Evolutionary conservation across 257 asterid species (phyloP), one percentile per base, ranked within the genome.

Genomic region (Solanum sejunctum): DNA sequence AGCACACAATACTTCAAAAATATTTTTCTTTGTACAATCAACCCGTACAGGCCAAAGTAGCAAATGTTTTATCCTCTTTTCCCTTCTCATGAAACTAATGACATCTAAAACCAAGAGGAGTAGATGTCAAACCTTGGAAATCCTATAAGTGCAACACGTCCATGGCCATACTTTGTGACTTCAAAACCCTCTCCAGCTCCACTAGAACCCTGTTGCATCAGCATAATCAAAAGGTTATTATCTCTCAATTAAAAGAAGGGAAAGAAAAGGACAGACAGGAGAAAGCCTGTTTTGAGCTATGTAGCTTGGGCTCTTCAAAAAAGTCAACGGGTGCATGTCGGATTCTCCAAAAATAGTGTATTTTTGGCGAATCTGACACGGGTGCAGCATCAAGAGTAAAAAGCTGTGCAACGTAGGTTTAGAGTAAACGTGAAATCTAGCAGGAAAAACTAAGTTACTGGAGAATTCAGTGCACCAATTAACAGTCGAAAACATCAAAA

Each of bases 131-230:
- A 96, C 99, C 99, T 96, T 88, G 99, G 99, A 88, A 94, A 96
- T 86, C 99, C 99, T 87, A 96, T 96, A 79, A 96, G 91, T n/a
- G 99, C 97, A 32, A 96, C 99, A 80, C 98, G 98, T 64, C 97
- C 98, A 86, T 96, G 99, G 75, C 99, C 99, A 89, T 75, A 96
- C 90, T 96, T 96, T 75, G 99, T 94, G 87, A 94, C 99, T 90
- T 96, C 99, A 88, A 96, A 96, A 84, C 99, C 99, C 32, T 96
- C 99, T 86, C 98, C 98, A 83, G 94, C 98, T 89, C 95, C 99
- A 89, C 97, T 92, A 73, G 99, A 88, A 80, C 98, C 99, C 98
- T 96, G 88, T 84, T 58, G 54, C 79, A 70, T 70, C 54, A 41
- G 79, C 79, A 70, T 18, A 70, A 41, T 70, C 54, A 70, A 23